phyloP scores from a whole-genome alignment of 2,329 filamentous ascomycete species.

The Pezicula radicicola region DNA sequence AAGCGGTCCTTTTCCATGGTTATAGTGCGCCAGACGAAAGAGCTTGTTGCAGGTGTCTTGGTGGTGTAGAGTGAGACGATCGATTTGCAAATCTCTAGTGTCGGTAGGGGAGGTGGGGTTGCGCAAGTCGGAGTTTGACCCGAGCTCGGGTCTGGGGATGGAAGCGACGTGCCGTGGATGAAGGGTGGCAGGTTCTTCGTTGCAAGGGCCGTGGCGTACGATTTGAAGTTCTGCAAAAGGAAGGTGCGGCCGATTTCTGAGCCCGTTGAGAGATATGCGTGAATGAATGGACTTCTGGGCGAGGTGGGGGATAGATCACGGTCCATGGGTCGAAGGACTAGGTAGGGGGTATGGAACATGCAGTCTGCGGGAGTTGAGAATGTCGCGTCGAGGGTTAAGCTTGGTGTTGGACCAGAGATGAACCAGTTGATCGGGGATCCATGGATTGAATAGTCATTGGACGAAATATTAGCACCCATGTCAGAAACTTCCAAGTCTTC shows the following conservation, averaged over 20 bases:
- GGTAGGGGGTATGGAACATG: slow-evolving; percentile 16
- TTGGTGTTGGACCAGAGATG: slow-evolving; percentile 7
- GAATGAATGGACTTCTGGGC: slow-evolving; percentile 14
- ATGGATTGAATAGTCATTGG: too few relatives aligned
- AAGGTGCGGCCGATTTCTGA: slow-evolving; percentile 13
- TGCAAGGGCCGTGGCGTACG: slow-evolving; percentile 11
- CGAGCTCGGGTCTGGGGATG: slow-evolving; percentile 5
- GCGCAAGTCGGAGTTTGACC: too few relatives aligned
- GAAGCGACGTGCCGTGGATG: slow-evolving; percentile 8
- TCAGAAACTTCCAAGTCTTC: slow-evolving; percentile 12
- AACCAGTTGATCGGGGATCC: slow-evolving; percentile 8
- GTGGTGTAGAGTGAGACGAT: slow-evolving; percentile 11
- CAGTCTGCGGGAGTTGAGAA: slow-evolving; percentile 15
- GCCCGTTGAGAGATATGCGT: slow-evolving; percentile 8
- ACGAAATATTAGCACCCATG: too few relatives aligned
- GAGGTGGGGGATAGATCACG: slow-evolving; percentile 4
- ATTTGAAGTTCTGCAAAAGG: slow-evolving; percentile 11
- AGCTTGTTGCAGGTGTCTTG: slow-evolving; percentile 14
- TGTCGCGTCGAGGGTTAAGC: slow-evolving; percentile 11
- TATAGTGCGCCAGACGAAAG: slow-evolving; percentile 15
- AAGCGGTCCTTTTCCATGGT: slow-evolving; percentile 16
- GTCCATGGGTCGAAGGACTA: slow-evolving; percentile 12
- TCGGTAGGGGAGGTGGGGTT: slow-evolving; percentile 3
- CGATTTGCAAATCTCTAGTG: slow-evolving; percentile 16
- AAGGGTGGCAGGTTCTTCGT: slow-evolving; percentile 1